These are phyloP conservation scores for Trichoderma asperellum DNA, from an alignment of 2,329 filamentous ascomycete species.

Conservation along the genomic window DNA sequence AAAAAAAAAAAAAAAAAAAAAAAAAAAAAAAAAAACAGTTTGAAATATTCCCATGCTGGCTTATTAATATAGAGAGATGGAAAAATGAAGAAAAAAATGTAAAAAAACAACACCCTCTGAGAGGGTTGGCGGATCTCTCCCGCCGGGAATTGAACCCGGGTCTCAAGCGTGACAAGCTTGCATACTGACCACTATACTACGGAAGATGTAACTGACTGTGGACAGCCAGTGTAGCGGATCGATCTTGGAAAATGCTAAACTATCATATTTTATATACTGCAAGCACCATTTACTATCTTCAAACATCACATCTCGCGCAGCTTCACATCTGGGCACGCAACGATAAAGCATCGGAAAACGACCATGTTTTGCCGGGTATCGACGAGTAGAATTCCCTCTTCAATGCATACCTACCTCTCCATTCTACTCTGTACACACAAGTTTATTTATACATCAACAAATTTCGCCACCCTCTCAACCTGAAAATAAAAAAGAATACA, in stretches of 20 bases:
- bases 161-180: conserved; percentile 35
- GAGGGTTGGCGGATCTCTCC: conserved; percentile 30
- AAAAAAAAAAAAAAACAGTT: conserved; percentile 18
- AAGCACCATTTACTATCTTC: no score
- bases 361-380: conserved; percentile 40
- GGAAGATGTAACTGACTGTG: conserved; percentile 29
- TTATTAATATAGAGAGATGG: not conserved
- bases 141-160: conserved; percentile 35
- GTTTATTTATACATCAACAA: conserved; percentile 17
- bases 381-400: conserved; percentile 36
- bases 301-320: no score
- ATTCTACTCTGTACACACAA: conserved; percentile 11
- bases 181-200: conserved; percentile 36
- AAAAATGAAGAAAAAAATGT: conserved; percentile 4
- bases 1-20: conserved; percentile 10
- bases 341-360: not conserved
- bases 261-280: not conserved
- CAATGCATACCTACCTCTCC: conserved; percentile 27
- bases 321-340: not conserved
- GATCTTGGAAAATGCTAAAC: not conserved
- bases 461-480: not conserved
- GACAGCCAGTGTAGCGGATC: conserved; percentile 28
- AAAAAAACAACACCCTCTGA: conserved; percentile 6
- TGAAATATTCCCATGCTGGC: not conserved
- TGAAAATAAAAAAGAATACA: conserved; percentile 3